Base-by-base conservation (phyloP, 2,329 filamentous ascomycete species). In the Periglandula ipomoeae region DNA sequence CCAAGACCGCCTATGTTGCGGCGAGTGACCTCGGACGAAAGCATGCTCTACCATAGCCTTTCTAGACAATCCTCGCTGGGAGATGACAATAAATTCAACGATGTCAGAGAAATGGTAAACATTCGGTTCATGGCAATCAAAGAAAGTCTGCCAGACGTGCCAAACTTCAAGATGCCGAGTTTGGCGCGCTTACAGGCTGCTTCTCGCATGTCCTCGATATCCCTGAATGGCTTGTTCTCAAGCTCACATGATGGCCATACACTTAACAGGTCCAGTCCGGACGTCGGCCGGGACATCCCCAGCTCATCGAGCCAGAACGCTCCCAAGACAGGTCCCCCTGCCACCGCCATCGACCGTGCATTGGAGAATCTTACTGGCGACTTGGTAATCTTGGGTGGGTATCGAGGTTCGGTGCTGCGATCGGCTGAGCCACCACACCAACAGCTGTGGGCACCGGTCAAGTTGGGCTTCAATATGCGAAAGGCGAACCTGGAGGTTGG, bases 371-470 rank as follows among this genome's bases (percentile, higher is more conserved):
- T 95, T 20, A 87, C 82, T 0, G 90, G 91, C 1, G 91, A 97
- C 60, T 64, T 97, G 7, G 88, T 97, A 7, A 74, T 96, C 26
- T 76, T 97, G 61, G 91, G 91, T 19, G 91, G 91, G 13, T 95
- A 96, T 61, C 78, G 91, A 55, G 91, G 91, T 3, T 95, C 90
- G 0, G 76, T 96, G n/a, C 67, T 97, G 26, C 82, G 90, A 26
- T 94, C 89, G 10, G 85, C 88, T 10, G 83, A 89, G 53, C 78
- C 86, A 8, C 85, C 87, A 4, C 81, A 91, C 59, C 82, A 89
- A n/a, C 89, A 95, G 61, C 70, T 95, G 0, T 97, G 91, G 91
- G 87, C 94, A 2, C 90, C 90, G 0, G 84, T 96, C 60, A 96
- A 96, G 65, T 84, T 95, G 24, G 90, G 91, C 1, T 70, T 97